A percentile compares a stretch with the other conserved stretches of the same genome.
Evolutionary conservation across 495 filamentous ascomycete genomes (phyloP).

Genomic region (Letharia columbiana): DNA sequence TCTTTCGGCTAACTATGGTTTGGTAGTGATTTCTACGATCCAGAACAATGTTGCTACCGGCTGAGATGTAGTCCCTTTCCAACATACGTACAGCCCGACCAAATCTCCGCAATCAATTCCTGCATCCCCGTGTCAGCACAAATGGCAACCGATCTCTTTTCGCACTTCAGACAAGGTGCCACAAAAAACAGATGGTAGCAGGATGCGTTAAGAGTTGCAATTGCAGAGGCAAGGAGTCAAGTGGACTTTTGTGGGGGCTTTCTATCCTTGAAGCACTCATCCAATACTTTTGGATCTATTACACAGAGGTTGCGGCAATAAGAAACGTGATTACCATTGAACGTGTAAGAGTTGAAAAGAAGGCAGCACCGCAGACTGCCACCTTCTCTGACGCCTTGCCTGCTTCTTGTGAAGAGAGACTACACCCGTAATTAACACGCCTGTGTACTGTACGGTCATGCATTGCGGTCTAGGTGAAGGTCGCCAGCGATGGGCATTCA

Average conservation of each 20-base stretch:
- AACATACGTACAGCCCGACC: neutral
- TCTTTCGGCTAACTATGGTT: neutral
- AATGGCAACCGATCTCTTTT: neutral
- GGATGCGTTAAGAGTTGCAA: neutral
- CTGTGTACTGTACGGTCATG: neutral
- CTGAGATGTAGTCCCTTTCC: neutral
- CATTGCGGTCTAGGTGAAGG: neutral
- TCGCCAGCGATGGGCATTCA: neutral
- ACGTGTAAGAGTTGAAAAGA: neutral
- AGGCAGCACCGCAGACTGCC: neutral
- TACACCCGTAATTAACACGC: neutral
- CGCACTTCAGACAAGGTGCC: neutral
- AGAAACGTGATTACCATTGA: neutral
- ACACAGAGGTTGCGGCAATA: neutral
- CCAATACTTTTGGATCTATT: neutral
- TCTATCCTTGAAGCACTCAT: neutral
- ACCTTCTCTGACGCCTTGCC: neutral
- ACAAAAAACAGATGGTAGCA: neutral
- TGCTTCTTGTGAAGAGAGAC: neutral
- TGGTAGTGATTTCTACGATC: neutral
- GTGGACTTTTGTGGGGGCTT: neutral
- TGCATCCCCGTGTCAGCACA: neutral
- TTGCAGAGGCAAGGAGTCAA: neutral
- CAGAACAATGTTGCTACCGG: neutral
- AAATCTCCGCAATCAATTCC: neutral